Conservation (phyloP, 2,329 filamentous ascomycete species). For the Atkinsonella texensis region DNA sequence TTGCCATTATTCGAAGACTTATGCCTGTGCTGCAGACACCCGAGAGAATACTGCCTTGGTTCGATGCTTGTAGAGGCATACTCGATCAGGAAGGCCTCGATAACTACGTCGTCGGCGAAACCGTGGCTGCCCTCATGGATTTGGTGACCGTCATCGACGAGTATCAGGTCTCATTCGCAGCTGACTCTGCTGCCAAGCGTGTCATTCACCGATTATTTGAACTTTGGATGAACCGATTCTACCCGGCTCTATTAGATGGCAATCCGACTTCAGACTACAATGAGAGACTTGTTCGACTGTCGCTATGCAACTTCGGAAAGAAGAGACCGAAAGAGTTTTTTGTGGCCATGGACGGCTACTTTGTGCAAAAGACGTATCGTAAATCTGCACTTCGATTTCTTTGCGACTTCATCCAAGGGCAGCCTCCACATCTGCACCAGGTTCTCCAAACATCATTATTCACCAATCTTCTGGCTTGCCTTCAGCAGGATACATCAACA, state of each 20-base stretch:
- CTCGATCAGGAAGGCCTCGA: conserved; percentile 44
- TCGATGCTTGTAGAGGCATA: conserved; percentile 35
- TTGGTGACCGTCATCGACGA: conserved; percentile 52
- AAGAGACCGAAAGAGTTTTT: conserved; percentile 61
- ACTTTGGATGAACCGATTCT: conserved; percentile 43
- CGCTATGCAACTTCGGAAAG: conserved; percentile 51
- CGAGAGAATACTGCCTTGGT: conserved; percentile 57
- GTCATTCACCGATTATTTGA: conserved; percentile 45
- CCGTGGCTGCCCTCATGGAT: conserved; percentile 50
- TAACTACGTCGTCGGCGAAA: conserved; percentile 51
- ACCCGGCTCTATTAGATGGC: conserved; percentile 23
- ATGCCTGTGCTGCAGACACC: conserved; percentile 52
- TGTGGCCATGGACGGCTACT: conserved; percentile 49
- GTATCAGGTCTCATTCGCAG: conserved; percentile 32
- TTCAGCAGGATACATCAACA: conserved; percentile 68
- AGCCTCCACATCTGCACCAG: conserved; percentile 68
- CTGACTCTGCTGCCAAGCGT: conserved; percentile 30
- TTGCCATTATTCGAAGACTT: conserved; percentile 52
- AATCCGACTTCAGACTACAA: conserved; percentile 29
- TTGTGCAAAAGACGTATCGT: conserved; percentile 52
- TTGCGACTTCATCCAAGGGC: conserved; percentile 59
- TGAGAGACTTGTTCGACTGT: conserved; percentile 37
- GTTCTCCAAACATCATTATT: conserved; percentile 63
- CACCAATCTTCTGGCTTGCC: conserved; percentile 56
- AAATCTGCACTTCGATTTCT: conserved; percentile 54